phyloP scores from a whole-genome alignment of 2,329 filamentous ascomycete genomes.

The Camptophora hylomeconis region DNA sequence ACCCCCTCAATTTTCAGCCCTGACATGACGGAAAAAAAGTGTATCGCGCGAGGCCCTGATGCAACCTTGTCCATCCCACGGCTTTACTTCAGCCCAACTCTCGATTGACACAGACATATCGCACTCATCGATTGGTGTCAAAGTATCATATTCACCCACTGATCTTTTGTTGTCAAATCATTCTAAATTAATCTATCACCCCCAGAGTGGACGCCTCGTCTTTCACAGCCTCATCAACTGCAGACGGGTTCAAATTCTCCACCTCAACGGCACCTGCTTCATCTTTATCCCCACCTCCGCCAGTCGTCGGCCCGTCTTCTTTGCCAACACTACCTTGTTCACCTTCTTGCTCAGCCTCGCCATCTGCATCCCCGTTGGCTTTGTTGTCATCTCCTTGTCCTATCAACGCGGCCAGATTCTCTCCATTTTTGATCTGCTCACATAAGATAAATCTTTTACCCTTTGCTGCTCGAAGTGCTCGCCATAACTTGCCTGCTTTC shows the following conservation, averaged over 20 bases:
- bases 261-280: constrained; percentile 3
- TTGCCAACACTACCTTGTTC: neutral
- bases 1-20: too few relatives aligned
- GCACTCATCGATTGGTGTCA: too few relatives aligned
- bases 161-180: too few relatives aligned
- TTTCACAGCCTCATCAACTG: constrained; percentile 1
- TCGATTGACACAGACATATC: too few relatives aligned
- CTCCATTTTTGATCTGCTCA: constrained; percentile 76
- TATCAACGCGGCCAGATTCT: constrained; percentile 42
- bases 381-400: constrained; percentile 4
- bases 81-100: too few relatives aligned
- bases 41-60: too few relatives aligned
- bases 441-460: constrained; percentile 58
- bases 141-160: too few relatives aligned
- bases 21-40: too few relatives aligned
- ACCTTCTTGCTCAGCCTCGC: neutral
- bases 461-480: constrained; percentile 66
- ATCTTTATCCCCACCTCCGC: neutral
- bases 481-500: constrained; percentile 84
- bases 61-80: too few relatives aligned
- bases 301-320: constrained; percentile 1
- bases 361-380: constrained; percentile 2
- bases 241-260: constrained; percentile 6
- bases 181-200: too few relatives aligned
- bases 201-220: too few relatives aligned